Base-by-base conservation (phyloP, 768 basidiomycete genomes). In the Polyporus arcularius region DNA sequence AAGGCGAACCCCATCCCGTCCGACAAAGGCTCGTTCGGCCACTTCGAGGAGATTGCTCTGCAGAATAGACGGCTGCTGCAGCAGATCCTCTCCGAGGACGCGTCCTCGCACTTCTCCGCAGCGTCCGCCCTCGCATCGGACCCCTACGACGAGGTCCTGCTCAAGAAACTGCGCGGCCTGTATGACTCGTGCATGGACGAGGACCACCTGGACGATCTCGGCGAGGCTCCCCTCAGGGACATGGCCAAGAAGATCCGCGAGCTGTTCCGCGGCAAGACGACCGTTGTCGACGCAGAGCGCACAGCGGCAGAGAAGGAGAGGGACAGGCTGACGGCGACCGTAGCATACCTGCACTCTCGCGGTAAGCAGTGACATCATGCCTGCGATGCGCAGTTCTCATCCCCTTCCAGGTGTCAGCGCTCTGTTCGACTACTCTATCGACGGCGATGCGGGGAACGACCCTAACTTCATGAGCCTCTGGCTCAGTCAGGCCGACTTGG, bases 101-200 rank as follows among this genome's bases (percentile, higher is more conserved):
- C 79, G 16, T 68, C 71, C 39, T 70, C 79, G 14, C 75, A 80
- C 15, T 67, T 64, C 39, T 49, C 64, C n/a, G 48, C 41, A 18
- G 57, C 58, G 15, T 57, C 63, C 1, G 59, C 64, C 15, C 65
- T 65, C 12, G 52, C 60, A 12, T 53, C 58, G 9, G 60, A 71
- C 40, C 66, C 70, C 39, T 78, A 84, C 67, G 87, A 90, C 65
- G 74, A 79, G 45, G 73, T 81, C 62, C 74, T 92, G 18, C 79
- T 85, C 47, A 75, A 67, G 68, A 96, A 87, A 79, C 82, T 88
- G 59, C 85, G 83, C 58, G 78, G 81, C 38, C 83, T 95, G 63
- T 97, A 94, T 72, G 66, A 77, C 2, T 92, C 92, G 26, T 99
- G 97, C 72, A 76, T 91, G 76, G 83, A 94, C 62, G 90, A 96